Evolutionary conservation across 352 stramenopile species (phyloP), one percentile per base, ranked within the genome.

Genomic region (Phytophthora pseudosyringae): DNA sequence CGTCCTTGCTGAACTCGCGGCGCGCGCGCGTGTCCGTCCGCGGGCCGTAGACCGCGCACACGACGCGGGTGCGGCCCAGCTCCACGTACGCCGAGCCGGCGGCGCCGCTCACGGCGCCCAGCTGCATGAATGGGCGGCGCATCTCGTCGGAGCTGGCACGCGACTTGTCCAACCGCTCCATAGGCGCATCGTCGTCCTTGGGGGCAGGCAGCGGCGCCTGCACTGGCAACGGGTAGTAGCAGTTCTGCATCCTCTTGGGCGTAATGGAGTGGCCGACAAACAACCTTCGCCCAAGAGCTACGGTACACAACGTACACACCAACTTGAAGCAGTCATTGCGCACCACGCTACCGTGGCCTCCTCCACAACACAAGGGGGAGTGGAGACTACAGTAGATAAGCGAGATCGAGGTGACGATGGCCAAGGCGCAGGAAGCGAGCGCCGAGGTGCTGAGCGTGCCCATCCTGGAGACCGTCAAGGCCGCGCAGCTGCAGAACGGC

Each of bases 1-100:
- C 89, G 60, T 94, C 86, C 48, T 96, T 88, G 59, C 74, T 95
- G 66, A 96, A 97, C 71, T 93, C 82, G 13, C 83, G 74, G 39
- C 83, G 83, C 63, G 78, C 75, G 38, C 79, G 80, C 40, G 88
- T 86, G 66, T 93, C 82, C 38, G 83, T 92, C 29, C 88, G 86
- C 21, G 90, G 91, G 2, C 91, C 91, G 56, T 97, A 97, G 26
- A 97, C 91, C 4, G 89, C 86, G 58, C 88, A 95, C 5, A 97
- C 63, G 26, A 97, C 87, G 39, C 88, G 89, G 31, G 90, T 97
- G 51, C 90, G 87, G 51, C 88, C 77, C 41, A 96, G 67, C 55
- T 97, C 88, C 59, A 97, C 83, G 63, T 97, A 97, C 13, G 91
- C 89, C 8, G 91, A 98, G 18, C 91, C 91, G 0, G 88, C 69